Evolutionary conservation across 179 eudicot genomes (phyloP).

Genomic region (Corrigiola litoralis): DNA sequence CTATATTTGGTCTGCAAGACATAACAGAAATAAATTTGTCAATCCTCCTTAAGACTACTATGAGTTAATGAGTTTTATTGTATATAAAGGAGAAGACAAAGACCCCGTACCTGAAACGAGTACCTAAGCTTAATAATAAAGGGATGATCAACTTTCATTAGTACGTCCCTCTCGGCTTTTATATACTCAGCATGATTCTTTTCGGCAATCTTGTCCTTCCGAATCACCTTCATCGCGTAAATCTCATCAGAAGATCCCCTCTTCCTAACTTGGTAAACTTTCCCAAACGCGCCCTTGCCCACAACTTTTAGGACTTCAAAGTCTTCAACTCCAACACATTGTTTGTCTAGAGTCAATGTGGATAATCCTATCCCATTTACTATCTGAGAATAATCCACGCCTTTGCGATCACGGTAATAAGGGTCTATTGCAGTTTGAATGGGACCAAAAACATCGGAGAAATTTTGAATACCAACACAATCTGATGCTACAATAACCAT

Average conservation of each 20-base stretch:
- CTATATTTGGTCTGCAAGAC: slow-evolving; percentile 64
- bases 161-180: slow-evolving; percentile 62
- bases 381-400: neutral
- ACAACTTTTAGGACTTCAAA: slow-evolving; percentile 73
- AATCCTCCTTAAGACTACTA: neutral
- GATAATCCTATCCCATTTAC: neutral
- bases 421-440: slow-evolving; percentile 18
- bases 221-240: slow-evolving; percentile 79
- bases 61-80: neutral
- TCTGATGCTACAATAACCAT: slow-evolving; percentile 34
- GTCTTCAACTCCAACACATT: slow-evolving; percentile 39
- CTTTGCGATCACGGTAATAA: neutral
- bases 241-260: slow-evolving; percentile 46
- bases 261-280: slow-evolving; percentile 65
- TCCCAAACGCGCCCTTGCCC: slow-evolving; percentile 73
- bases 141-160: slow-evolving; percentile 66
- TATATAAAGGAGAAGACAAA: neutral
- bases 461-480: slow-evolving; percentile 36
- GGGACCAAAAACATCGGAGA: slow-evolving; percentile 48
- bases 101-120: slow-evolving; percentile 55
- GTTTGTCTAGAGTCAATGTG: neutral
- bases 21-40: neutral
- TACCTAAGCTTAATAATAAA: slow-evolving; percentile 63
- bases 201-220: slow-evolving; percentile 68
- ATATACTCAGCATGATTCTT: slow-evolving; percentile 67